Conservation (phyloP, 2,329 filamentous ascomycete genomes). For the Ramularia collo-cygni region DNA sequence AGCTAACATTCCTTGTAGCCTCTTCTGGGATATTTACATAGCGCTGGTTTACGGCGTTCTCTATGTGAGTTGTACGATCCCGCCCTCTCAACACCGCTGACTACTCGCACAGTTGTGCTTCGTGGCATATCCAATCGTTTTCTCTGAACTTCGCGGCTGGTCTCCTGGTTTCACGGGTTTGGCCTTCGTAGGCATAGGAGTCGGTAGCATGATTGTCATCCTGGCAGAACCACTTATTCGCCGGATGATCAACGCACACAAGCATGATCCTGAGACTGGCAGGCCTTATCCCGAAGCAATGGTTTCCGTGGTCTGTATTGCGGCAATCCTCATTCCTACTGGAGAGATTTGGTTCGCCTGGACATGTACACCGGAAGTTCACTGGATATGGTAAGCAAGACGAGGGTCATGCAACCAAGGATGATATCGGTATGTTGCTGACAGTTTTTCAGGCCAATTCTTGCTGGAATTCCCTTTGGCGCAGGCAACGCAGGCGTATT, state of each 20-base stretch:
- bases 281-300: slow-evolving; percentile 71
- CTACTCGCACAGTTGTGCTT: slow-evolving; percentile 57
- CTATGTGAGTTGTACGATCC: slow-evolving; percentile 39
- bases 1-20: slow-evolving; percentile 39
- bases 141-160: slow-evolving; percentile 70
- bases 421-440: no score
- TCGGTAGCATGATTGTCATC: slow-evolving; percentile 50
- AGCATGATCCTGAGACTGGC: slow-evolving; percentile 67
- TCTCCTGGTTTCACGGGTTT: slow-evolving; percentile 64
- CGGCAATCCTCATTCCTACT: slow-evolving; percentile 63
- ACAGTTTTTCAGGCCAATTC: slow-evolving; percentile 52
- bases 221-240: slow-evolving; percentile 61
- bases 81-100: neutral
- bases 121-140: slow-evolving; percentile 83
- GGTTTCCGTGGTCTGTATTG: slow-evolving; percentile 65
- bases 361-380: slow-evolving; percentile 77
- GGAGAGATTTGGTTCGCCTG: slow-evolving; percentile 84
- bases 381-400: slow-evolving; percentile 56
- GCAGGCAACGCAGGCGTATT: slow-evolving; percentile 70
- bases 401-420: no score
- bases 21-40: slow-evolving; percentile 66
- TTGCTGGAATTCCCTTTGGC: slow-evolving; percentile 74
- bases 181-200: slow-evolving; percentile 65
- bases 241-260: slow-evolving; percentile 68
- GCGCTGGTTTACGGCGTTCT: slow-evolving; percentile 78